These are phyloP conservation scores for Hordeum marinum DNA, from an alignment of 176 grass and related monocot genomes.

Conservation along the genomic window DNA sequence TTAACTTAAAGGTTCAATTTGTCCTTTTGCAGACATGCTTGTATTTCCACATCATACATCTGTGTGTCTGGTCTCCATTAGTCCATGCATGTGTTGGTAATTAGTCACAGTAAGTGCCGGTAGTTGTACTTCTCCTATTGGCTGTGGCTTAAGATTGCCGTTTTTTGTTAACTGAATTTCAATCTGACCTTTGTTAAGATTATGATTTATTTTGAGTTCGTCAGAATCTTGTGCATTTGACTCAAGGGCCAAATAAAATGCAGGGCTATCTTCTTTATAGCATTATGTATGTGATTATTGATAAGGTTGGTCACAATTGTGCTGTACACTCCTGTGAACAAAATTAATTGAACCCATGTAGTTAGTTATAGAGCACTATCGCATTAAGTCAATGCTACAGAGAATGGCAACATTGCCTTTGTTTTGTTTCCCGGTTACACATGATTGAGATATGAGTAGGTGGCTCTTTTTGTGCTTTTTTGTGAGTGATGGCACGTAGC, in stretches of 20 bases:
- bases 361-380: neutral
- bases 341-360: neutral
- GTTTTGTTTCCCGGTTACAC: neutral
- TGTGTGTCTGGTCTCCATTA: neutral
- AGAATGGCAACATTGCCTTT: neutral
- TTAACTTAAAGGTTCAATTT: slow-evolving; percentile 16
- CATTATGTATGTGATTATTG: neutral
- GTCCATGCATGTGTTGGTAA: neutral
- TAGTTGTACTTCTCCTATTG: slow-evolving; percentile 9
- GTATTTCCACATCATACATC: neutral
- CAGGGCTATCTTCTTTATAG: neutral
- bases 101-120: neutral
- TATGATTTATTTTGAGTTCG: too few relatives aligned
- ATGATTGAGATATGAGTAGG: slow-evolving; percentile 35
- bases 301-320: neutral
- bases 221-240: slow-evolving; percentile 18
- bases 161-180: too few relatives aligned
- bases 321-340: neutral
- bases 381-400: slow-evolving; percentile 11
- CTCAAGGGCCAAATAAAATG: neutral
- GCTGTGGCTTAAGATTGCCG: too few relatives aligned
- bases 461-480: slow-evolving; percentile 50
- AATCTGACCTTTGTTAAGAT: too few relatives aligned
- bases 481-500: slow-evolving; percentile 23
- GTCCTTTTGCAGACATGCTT: neutral